phyloP scores from a whole-genome alignment of 176 grass and related monocot species.

The Carex parvula region DNA sequence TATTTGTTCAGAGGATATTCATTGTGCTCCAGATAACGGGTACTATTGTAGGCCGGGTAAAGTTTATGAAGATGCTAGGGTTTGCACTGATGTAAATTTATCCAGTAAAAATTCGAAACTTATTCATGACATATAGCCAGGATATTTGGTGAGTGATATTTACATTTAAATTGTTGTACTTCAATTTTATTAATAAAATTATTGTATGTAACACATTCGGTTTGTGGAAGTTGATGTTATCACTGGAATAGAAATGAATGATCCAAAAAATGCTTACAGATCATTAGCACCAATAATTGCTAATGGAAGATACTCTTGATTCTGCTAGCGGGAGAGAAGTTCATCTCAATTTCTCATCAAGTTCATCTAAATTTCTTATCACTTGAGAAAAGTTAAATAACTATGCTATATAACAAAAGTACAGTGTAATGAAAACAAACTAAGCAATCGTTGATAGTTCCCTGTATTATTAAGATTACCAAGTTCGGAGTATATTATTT shows the following conservation, averaged over 20 bases:
- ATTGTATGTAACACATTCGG: too few relatives aligned
- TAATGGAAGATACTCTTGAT: not conserved
- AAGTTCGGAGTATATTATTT: not conserved
- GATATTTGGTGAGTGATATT: too few relatives aligned
- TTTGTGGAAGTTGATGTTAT: constrained; percentile 70
- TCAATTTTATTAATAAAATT: too few relatives aligned
- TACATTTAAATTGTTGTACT: too few relatives aligned
- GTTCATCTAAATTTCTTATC: not conserved
- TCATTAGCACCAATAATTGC: not conserved
- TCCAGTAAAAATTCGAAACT: not conserved
- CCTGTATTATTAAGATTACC: not conserved
- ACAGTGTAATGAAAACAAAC: not conserved
- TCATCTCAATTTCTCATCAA: not conserved
- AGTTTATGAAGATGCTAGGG: constrained; percentile 46
- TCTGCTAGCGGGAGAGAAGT: not conserved
- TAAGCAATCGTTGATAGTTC: not conserved
- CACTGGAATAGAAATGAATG: constrained; percentile 47
- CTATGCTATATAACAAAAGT: not conserved
- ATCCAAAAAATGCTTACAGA: not conserved
- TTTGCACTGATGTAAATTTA: constrained; percentile 29
- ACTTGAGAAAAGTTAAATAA: not conserved
- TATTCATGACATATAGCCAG: not conserved
- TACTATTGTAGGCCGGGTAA: constrained; percentile 40
- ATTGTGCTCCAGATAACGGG: constrained; percentile 39
- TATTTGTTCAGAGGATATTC: constrained; percentile 39